Percentiles rank a stretch among this genome's conserved stretches.
Evolutionary conservation across 305 asterid genomes (phyloP).

Genomic region (Fraxinus paxiana): DNA sequence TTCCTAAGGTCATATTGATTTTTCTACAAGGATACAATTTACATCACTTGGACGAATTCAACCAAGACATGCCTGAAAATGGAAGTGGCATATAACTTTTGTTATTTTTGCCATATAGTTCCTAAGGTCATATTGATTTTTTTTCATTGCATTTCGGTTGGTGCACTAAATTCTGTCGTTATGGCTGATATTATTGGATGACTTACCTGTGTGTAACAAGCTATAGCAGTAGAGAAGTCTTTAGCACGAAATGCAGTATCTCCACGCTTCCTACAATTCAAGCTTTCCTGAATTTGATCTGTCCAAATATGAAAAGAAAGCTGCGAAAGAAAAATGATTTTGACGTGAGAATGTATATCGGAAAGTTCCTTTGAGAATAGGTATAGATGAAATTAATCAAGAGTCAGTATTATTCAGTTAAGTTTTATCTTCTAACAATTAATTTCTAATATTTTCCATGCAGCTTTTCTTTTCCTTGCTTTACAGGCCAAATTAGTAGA

Average conservation of each 20-base stretch:
- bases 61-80: neutral
- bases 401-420: neutral
- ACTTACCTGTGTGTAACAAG: slow-evolving; percentile 39
- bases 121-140: no score
- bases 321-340: slow-evolving; percentile 27
- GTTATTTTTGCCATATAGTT: neutral
- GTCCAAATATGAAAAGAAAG: slow-evolving; percentile 54
- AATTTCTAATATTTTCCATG: neutral
- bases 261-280: slow-evolving; percentile 41
- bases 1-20: neutral
- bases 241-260: slow-evolving; percentile 42
- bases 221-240: slow-evolving; percentile 37
- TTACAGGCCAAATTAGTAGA: neutral
- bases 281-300: slow-evolving; percentile 39
- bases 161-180: neutral
- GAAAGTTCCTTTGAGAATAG: neutral
- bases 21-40: neutral
- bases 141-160: neutral
- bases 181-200: neutral
- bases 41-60: neutral
- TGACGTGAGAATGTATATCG: neutral
- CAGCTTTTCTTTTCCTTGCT: neutral
- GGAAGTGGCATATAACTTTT: neutral
- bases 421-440: neutral
- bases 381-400: neutral